Evolutionary conservation across 768 basidiomycete genomes (phyloP).

Genomic region (Pleurotus cornucopiae): DNA sequence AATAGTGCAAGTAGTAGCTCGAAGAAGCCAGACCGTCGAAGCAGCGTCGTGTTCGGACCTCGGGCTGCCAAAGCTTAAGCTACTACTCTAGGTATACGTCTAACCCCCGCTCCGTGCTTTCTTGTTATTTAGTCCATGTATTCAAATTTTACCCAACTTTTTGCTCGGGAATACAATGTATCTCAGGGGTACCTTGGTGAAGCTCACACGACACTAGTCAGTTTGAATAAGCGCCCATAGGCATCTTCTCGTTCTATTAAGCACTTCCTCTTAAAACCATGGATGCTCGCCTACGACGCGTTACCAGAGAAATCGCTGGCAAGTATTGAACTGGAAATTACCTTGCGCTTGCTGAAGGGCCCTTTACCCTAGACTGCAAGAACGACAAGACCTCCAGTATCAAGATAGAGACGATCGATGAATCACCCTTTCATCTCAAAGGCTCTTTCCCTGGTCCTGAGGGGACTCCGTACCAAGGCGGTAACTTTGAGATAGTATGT

Average conservation of each 20-base stretch:
- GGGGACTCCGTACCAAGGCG: slow-evolving; percentile 91
- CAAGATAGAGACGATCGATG: slow-evolving; percentile 81
- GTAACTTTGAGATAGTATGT: slow-evolving; percentile 85
- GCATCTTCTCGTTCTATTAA: neutral
- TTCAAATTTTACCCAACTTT: no score
- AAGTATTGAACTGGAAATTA: slow-evolving; percentile 12
- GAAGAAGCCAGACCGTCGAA: no score
- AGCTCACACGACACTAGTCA: neutral
- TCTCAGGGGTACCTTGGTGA: no score
- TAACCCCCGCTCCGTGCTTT: no score
- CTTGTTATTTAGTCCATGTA: no score
- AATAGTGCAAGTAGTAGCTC: no score
- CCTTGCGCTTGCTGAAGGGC: no score
- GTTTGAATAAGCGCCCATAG: neutral
- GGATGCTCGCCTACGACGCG: slow-evolving; percentile 86
- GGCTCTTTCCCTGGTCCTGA: slow-evolving; percentile 91
- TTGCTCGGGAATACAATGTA: no score
- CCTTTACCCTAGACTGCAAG: slow-evolving; percentile 68
- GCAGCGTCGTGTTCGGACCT: no score
- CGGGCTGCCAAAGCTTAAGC: no score
- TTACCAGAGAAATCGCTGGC: slow-evolving; percentile 94
- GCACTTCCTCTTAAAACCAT: slow-evolving; percentile 30
- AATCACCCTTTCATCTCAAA: slow-evolving; percentile 87
- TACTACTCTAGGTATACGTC: no score
- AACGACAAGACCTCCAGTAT: slow-evolving; percentile 90